A percentile compares a stretch with the other conserved stretches of the same genome.
phyloP scores from a whole-genome alignment of 805 yeast species.

The Schizosaccharomyces lindneri region DNA sequence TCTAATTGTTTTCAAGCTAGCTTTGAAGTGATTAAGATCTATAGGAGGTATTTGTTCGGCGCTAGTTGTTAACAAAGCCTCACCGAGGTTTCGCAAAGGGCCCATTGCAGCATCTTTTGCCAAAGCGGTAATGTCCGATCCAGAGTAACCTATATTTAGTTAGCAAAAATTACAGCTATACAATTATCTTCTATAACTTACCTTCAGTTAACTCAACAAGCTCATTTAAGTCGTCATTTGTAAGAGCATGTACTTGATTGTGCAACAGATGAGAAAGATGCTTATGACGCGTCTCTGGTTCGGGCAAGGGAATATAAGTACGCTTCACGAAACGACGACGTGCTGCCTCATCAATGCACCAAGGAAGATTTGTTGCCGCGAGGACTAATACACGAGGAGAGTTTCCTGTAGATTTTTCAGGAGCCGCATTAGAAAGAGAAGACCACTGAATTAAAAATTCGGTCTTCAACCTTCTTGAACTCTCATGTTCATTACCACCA shows the following conservation, averaged over 20 bases:
- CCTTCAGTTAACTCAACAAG: slow-evolving; percentile 43
- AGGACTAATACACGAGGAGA: slow-evolving; percentile 58
- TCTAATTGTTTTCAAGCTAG: slow-evolving; percentile 52
- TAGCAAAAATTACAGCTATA: slow-evolving; percentile 48
- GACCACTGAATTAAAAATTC: slow-evolving; percentile 89
- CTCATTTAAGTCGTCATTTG: slow-evolving; percentile 33
- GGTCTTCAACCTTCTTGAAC: slow-evolving; percentile 85
- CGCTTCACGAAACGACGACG: slow-evolving; percentile 75
- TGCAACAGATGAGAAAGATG: slow-evolving; percentile 45
- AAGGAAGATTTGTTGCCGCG: slow-evolving; percentile 86
- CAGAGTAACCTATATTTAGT: slow-evolving; percentile 29
- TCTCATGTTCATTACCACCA: slow-evolving; percentile 70
- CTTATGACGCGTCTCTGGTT: slow-evolving; percentile 47
- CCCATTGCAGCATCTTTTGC: slow-evolving; percentile 78
- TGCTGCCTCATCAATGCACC: slow-evolving; percentile 81
- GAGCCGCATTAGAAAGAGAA: slow-evolving; percentile 39
- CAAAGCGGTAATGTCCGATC: slow-evolving; percentile 82
- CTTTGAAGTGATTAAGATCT: slow-evolving; percentile 42
- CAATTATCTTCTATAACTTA: slow-evolving; percentile 67
- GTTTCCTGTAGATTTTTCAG: slow-evolving; percentile 39
- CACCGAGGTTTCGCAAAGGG: slow-evolving; percentile 62
- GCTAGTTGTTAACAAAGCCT: slow-evolving; percentile 40
- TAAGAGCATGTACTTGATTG: slow-evolving; percentile 49
- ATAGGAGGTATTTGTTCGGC: slow-evolving; percentile 62
- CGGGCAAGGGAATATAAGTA: slow-evolving; percentile 86